phyloP scores from a whole-genome alignment of 2,329 filamentous ascomycete species.

The Apiospora koreana region DNA sequence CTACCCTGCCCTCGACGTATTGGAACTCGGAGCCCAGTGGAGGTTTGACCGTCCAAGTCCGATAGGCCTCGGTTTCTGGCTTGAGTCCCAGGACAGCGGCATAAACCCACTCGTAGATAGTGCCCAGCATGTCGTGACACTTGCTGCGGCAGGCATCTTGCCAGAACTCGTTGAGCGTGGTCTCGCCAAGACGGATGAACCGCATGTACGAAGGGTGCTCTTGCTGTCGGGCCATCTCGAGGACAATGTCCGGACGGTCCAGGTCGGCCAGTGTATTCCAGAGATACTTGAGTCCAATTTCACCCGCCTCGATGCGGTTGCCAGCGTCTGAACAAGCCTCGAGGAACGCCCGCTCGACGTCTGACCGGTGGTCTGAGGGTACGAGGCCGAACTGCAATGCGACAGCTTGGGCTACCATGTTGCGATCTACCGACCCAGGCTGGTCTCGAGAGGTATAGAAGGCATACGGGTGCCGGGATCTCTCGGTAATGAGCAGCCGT shows the following conservation, averaged over 20 bases:
- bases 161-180: constrained; percentile 45
- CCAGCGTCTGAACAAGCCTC: constrained; percentile 19
- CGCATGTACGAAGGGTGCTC: constrained; percentile 51
- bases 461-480: background rate
- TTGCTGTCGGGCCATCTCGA: constrained; percentile 46
- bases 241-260: constrained; percentile 40
- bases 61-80: constrained; percentile 39
- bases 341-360: background rate
- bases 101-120: constrained; percentile 51
- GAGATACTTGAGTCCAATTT: constrained; percentile 43
- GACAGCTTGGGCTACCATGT: background rate
- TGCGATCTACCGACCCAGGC: background rate
- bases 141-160: constrained; percentile 44
- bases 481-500: background rate
- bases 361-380: background rate
- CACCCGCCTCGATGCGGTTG: constrained; percentile 39
- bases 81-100: constrained; percentile 40
- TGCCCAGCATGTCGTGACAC: constrained; percentile 50
- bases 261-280: constrained; percentile 43
- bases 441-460: background rate
- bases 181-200: constrained; percentile 45
- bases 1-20: constrained; percentile 36
- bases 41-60: constrained; percentile 39
- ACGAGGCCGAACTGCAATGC: background rate
- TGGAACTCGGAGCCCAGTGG: constrained; percentile 42